A percentile compares a stretch with the other conserved stretches of the same genome.
phyloP scores from a whole-genome alignment of 2,329 filamentous ascomycete genomes.

The Pseudogymnoascus sp. region DNA sequence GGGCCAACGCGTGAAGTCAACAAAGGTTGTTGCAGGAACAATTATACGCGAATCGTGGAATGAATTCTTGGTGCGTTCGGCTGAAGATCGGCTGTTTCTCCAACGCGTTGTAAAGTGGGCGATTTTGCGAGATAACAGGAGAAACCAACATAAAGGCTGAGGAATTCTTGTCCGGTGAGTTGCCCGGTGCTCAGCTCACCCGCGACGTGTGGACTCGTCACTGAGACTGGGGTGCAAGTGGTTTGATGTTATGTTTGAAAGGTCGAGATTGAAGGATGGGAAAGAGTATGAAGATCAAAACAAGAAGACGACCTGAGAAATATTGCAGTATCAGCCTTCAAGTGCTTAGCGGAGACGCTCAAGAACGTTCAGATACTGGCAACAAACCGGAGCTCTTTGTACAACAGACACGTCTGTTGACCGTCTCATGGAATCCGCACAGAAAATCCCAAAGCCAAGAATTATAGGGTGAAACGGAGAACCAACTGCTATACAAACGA shows the following conservation, averaged over 20 bases:
- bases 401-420: not conserved
- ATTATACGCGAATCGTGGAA: not conserved
- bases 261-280: not conserved
- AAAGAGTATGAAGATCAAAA: not conserved
- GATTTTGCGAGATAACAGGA: not conserved
- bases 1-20: not conserved
- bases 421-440: not conserved
- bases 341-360: not conserved
- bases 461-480: not conserved
- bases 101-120: not conserved
- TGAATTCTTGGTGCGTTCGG: not conserved
- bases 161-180: not conserved
- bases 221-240: not conserved
- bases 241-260: not conserved
- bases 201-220: not conserved
- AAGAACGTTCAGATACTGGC: not conserved
- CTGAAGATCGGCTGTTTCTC: not conserved
- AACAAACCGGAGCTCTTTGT: slow-evolving; percentile 2
- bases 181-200: not conserved
- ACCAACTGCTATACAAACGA: slow-evolving; percentile 1
- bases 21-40: not conserved
- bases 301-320: not conserved
- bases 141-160: not conserved
- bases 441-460: not conserved
- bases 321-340: not conserved